These are phyloP conservation scores for Trametes polyzona DNA, from an alignment of 1,284 basidiomycete genomes.

Conservation along the genomic window DNA sequence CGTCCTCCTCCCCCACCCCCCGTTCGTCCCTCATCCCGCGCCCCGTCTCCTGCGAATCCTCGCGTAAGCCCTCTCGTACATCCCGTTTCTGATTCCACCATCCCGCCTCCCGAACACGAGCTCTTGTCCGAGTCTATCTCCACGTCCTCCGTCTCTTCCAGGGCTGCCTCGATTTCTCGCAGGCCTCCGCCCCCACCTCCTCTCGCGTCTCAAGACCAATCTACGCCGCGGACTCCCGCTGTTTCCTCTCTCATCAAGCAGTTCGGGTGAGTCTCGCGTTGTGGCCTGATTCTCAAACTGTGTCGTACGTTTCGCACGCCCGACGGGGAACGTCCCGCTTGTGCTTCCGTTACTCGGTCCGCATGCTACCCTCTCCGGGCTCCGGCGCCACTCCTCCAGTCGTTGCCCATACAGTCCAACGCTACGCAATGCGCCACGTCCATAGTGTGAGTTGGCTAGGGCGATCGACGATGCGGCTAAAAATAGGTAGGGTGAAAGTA, in stretches of 20 bases:
- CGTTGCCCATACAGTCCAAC: no score
- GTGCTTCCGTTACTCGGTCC: background rate
- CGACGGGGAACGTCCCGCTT: background rate
- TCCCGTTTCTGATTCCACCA: conserved; percentile 44
- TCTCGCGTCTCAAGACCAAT: conserved; percentile 17
- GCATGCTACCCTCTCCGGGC: no score
- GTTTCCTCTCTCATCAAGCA: conserved; percentile 52
- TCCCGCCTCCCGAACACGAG: conserved; percentile 17
- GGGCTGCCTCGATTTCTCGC: conserved; percentile 30
- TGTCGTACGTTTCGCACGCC: background rate
- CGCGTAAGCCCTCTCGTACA: conserved; percentile 48
- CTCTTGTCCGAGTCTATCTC: conserved; percentile 20
- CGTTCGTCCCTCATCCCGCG: conserved; percentile 43
- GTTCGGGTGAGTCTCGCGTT: conserved; percentile 51
- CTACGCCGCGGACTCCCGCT: conserved; percentile 24
- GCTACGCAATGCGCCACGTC: no score
- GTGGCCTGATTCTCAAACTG: background rate
- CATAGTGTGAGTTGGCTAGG: background rate
- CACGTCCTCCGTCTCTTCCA: conserved; percentile 28
- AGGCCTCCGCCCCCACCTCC: conserved; percentile 34
- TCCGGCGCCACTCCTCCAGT: no score
- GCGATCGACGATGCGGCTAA: background rate
- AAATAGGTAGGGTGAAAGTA: background rate
- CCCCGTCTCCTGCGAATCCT: conserved; percentile 44
- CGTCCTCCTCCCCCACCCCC: conserved; percentile 66